Evolutionary conservation across 345 rosid genomes (phyloP).

Genomic region (Noccaea bulbosa): DNA sequence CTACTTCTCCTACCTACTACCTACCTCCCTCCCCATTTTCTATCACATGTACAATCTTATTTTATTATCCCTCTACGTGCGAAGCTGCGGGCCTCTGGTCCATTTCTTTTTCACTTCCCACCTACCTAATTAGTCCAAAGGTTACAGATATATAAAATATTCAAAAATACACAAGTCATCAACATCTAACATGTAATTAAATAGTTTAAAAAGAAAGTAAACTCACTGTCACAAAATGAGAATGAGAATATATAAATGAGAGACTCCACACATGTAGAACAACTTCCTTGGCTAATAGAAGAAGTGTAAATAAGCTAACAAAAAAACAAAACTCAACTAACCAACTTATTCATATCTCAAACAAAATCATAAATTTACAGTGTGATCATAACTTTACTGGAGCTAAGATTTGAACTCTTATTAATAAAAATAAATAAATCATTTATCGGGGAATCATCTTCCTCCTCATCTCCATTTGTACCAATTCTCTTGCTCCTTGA

Average conservation of each 20-base stretch:
- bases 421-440: slow-evolving; percentile 38
- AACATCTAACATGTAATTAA: background rate
- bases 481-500: slow-evolving; percentile 69
- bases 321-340: slow-evolving; percentile 1
- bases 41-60: slow-evolving; percentile 2
- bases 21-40: slow-evolving; percentile 2
- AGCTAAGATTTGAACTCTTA: slow-evolving; percentile 20
- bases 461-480: slow-evolving; percentile 64
- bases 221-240: background rate
- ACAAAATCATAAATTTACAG: slow-evolving; percentile 42
- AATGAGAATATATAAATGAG: slow-evolving; percentile 14
- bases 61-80: slow-evolving; percentile 22
- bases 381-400: slow-evolving; percentile 24
- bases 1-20: slow-evolving; percentile 28
- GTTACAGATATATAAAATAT: background rate
- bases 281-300: slow-evolving; percentile 18
- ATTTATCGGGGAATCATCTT: background rate
- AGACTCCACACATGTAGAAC: slow-evolving; percentile 17
- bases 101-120: slow-evolving; percentile 16
- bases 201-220: background rate
- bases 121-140: slow-evolving; percentile 8
- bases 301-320: background rate
- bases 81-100: background rate
- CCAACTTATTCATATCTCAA: slow-evolving; percentile 39
- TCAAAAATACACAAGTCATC: background rate